Percentiles rank a stretch among this genome's conserved stretches.
These are phyloP conservation scores for Pseudognaphalium luteoalbum DNA, from an alignment of 129 eudicot species.

Conservation along the genomic window DNA sequence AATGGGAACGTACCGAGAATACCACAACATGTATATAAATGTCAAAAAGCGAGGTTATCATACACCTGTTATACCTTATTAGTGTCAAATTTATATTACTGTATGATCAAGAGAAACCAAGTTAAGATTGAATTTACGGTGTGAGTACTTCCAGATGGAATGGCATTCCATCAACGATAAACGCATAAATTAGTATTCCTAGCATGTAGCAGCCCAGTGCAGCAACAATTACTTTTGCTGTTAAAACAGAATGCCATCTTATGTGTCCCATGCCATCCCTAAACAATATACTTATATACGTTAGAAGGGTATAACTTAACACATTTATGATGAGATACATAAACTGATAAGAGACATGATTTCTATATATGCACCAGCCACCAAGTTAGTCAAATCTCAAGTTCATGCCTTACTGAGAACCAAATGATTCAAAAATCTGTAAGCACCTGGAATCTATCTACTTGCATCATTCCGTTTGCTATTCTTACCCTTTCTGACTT, in stretches of 20 bases:
- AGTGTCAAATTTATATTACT: neutral
- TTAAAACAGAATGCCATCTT: constrained; percentile 37
- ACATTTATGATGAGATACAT: neutral
- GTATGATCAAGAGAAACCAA: too few species aligned
- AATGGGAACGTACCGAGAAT: constrained; percentile 8
- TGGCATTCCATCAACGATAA: constrained; percentile 50
- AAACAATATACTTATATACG: neutral
- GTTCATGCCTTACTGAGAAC: too few species aligned
- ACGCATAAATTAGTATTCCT: constrained; percentile 49
- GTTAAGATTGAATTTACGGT: constrained; percentile 31
- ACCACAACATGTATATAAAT: neutral
- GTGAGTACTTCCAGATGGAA: constrained; percentile 36
- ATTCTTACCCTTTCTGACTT: neutral
- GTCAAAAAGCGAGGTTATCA: neutral
- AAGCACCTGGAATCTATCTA: neutral
- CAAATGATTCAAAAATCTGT: too few species aligned
- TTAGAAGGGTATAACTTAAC: too few species aligned
- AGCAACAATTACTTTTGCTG: constrained; percentile 49
- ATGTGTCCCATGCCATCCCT: constrained; percentile 45
- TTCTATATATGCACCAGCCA: too few species aligned
- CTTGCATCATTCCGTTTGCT: neutral
- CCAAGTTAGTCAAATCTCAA: too few species aligned
- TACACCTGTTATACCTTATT: neutral
- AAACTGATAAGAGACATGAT: neutral
- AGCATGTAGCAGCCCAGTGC: constrained; percentile 56